These are phyloP conservation scores for Nicotiana otophora DNA, from an alignment of 257 asterid genomes.

Conservation along the genomic window DNA sequence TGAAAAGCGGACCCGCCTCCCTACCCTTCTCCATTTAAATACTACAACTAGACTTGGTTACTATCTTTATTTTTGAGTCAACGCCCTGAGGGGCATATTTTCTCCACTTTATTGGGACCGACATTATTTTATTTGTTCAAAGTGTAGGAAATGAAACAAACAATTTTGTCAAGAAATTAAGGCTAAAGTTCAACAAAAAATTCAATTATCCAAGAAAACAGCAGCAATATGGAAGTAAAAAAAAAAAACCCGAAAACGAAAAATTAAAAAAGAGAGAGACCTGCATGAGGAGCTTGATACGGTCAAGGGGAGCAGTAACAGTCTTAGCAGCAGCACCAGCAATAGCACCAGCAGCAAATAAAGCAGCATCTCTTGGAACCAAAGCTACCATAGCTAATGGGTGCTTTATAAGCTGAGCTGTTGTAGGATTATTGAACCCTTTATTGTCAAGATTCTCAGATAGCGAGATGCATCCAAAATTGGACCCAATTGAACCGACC, in stretches of 20 bases:
- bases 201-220: not conserved
- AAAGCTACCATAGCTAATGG: slow-evolving; percentile 72
- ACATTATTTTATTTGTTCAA: too few species aligned
- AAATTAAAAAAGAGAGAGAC: slow-evolving; percentile 13
- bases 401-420: slow-evolving; percentile 62
- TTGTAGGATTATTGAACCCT: slow-evolving; percentile 29
- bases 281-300: slow-evolving; percentile 95
- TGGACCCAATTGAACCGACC: slow-evolving; percentile 20
- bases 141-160: not conserved
- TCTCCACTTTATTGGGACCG: not conserved
- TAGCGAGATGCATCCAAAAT: slow-evolving; percentile 63
- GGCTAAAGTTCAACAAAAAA: not conserved
- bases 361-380: slow-evolving; percentile 77
- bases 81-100: not conserved
- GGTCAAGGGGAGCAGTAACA: slow-evolving; percentile 93
- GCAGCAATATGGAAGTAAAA: not conserved
- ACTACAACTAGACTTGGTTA: not conserved
- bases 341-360: slow-evolving; percentile 89
- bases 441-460: slow-evolving; percentile 50
- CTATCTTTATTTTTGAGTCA: not conserved
- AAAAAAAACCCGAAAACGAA: not conserved
- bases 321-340: slow-evolving; percentile 92
- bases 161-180: not conserved
- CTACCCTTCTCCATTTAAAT: not conserved
- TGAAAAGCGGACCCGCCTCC: not conserved